These are phyloP conservation scores for Tulasnella sp. DNA, from an alignment of 768 basidiomycete species.

Conservation along the genomic window DNA sequence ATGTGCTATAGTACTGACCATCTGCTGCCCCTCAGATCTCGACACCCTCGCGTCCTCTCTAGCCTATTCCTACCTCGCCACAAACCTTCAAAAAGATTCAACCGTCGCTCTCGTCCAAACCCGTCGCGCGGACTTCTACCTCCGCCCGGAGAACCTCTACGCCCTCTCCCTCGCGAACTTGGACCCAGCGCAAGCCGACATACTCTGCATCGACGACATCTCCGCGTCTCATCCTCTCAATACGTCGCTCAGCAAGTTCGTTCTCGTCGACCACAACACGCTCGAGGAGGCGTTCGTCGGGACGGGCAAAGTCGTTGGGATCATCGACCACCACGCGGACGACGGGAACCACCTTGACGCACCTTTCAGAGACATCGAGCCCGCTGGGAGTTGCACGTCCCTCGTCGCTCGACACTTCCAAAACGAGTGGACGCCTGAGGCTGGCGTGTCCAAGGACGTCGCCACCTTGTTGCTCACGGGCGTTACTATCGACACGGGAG, in stretches of 20 bases:
- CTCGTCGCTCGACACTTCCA: conserved; percentile 44
- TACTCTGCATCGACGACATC: conserved; percentile 64
- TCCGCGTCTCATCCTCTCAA: conserved; percentile 27
- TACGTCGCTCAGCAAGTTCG: conserved; percentile 49
- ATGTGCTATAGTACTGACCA: not conserved
- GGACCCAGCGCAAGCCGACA: conserved; percentile 35
- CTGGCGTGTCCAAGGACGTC: conserved; percentile 41
- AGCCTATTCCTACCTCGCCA: conserved; percentile 67
- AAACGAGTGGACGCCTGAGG: conserved; percentile 21
- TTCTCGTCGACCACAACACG: conserved; percentile 88
- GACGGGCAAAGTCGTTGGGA: conserved; percentile 44
- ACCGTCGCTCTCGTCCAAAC: conserved; percentile 67
- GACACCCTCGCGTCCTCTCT: conserved; percentile 82
- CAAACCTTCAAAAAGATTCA: conserved; percentile 40
- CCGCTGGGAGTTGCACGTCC: conserved; percentile 67
- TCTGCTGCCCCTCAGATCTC: conserved; percentile 27
- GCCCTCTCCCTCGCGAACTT: conserved; percentile 55
- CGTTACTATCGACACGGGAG: conserved; percentile 79
- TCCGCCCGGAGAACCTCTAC: conserved; percentile 81
- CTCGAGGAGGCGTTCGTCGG: conserved; percentile 36
- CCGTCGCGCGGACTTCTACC: conserved; percentile 48
- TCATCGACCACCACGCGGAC: conserved; percentile 90
- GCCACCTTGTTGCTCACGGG: conserved; percentile 70
- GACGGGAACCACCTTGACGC: conserved; percentile 55
- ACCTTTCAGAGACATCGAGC: conserved; percentile 51